phyloP scores from a whole-genome alignment of 2,329 filamentous ascomycete species.

The Aspergillus aculeatus region DNA sequence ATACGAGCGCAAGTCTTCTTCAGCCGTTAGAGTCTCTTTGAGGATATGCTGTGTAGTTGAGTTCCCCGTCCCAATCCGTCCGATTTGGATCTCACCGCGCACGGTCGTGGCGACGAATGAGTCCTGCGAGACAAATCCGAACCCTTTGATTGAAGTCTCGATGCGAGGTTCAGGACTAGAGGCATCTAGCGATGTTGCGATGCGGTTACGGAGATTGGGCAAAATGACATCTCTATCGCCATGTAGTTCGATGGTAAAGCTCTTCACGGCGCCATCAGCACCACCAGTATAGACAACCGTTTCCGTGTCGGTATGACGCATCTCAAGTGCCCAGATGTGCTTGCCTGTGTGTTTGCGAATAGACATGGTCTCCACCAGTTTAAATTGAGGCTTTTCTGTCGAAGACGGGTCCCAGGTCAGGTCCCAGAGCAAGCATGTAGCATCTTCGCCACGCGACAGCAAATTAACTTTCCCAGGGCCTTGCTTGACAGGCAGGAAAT shows the following conservation, averaged over 20 bases:
- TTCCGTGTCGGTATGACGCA: conserved; percentile 29
- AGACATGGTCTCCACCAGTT: conserved; percentile 48
- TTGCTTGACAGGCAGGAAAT: conserved; percentile 54
- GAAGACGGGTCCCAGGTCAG: conserved; percentile 42
- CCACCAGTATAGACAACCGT: conserved; percentile 69
- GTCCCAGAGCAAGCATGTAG: conserved; percentile 71
- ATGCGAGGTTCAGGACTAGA: conserved; percentile 13
- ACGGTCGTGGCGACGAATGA: conserved; percentile 33
- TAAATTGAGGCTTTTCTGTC: conserved; percentile 17
- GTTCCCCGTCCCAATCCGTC: conserved; percentile 20
- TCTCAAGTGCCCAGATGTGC: conserved; percentile 78
- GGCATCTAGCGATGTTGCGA: conserved; percentile 9
- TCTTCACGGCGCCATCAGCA: conserved; percentile 68
- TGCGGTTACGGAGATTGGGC: conserved; percentile 17
- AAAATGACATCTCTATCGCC: conserved; percentile 12
- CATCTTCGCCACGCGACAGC: conserved; percentile 83
- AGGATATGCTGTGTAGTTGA: conserved; percentile 10
- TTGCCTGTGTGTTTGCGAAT: conserved; percentile 75
- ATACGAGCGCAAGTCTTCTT: conserved; percentile 33
- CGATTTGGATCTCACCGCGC: conserved; percentile 34
- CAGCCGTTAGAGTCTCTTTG: conserved; percentile 27
- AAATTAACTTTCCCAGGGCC: conserved; percentile 48
- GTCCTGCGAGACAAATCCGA: conserved; percentile 36
- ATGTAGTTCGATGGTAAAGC: conserved; percentile 25
- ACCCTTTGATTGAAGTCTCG: conserved; percentile 26